These are phyloP conservation scores for Penicillium vulpinum DNA, from an alignment of 2,329 filamentous ascomycete genomes.

Conservation along the genomic window DNA sequence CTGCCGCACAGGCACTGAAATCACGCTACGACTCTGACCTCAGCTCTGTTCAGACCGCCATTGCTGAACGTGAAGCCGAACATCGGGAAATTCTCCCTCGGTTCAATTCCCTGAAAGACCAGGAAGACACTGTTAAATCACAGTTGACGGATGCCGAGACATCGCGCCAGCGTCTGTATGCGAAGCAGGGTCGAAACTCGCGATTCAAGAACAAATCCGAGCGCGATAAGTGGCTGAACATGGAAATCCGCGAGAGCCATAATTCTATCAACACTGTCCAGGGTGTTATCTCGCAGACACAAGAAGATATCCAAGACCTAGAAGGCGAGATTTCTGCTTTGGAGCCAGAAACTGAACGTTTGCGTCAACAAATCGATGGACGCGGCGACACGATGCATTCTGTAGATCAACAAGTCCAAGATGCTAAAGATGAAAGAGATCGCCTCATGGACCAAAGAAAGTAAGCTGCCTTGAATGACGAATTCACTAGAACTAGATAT, in stretches of 20 bases:
- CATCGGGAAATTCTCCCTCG: constrained; percentile 73
- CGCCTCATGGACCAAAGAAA: constrained; percentile 83
- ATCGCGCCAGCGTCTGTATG: constrained; percentile 74
- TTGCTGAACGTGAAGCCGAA: constrained; percentile 73
- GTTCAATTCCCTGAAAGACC: constrained; percentile 69
- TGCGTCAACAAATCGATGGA: constrained; percentile 74
- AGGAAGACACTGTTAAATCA: constrained; percentile 69
- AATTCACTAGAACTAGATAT: not conserved
- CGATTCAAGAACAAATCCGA: constrained; percentile 87
- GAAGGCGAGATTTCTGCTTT: constrained; percentile 69
- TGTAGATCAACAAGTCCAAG: constrained; percentile 71
- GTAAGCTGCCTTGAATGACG: constrained; percentile 29
- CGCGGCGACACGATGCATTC: constrained; percentile 72
- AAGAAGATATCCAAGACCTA: constrained; percentile 75
- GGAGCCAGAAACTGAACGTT: constrained; percentile 68
- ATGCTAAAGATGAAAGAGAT: constrained; percentile 75
- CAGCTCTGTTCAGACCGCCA: constrained; percentile 69
- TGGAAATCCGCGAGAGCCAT: constrained; percentile 78
- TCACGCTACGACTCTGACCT: constrained; percentile 71
- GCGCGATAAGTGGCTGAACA: constrained; percentile 77
- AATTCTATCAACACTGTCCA: constrained; percentile 75
- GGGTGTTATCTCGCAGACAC: constrained; percentile 77
- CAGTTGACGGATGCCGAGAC: constrained; percentile 76
- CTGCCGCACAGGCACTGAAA: constrained; percentile 71
- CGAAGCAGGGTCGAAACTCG: constrained; percentile 85